A percentile compares a stretch with the other conserved stretches of the same genome.
Evolutionary conservation across 352 stramenopile species (phyloP).

Genomic region (Pythium biforme): DNA sequence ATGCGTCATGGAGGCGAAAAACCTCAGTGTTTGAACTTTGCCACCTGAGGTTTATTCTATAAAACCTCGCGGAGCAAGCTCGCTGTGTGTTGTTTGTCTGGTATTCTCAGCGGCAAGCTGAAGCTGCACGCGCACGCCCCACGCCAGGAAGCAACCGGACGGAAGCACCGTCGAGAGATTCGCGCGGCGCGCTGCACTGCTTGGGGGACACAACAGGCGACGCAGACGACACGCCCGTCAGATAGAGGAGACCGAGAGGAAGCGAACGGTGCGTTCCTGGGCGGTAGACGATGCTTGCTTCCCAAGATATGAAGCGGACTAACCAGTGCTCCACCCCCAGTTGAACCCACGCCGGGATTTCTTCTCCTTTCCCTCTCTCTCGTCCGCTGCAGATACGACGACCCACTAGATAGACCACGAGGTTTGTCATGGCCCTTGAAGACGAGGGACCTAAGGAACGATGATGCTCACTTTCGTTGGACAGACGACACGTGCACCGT

Average conservation of each 20-base stretch:
- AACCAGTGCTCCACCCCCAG: not conserved
- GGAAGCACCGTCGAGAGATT: slow-evolving; percentile 4
- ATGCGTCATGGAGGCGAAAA: slow-evolving; percentile 2
- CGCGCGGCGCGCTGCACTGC: not conserved
- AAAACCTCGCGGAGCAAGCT: not conserved
- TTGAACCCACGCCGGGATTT: slow-evolving; percentile 3
- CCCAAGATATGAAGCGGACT: not conserved
- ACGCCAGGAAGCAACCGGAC: too few species aligned
- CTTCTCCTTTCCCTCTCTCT: too few species aligned
- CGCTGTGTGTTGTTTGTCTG: not conserved
- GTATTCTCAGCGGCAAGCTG: slow-evolving; percentile 28
- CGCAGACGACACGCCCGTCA: not conserved
- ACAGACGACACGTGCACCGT: not conserved
- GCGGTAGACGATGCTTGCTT: not conserved
- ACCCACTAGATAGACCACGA: too few species aligned
- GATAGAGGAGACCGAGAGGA: not conserved
- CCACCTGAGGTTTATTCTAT: slow-evolving; percentile 2
- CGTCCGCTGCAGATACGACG: too few species aligned
- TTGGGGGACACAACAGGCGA: not conserved
- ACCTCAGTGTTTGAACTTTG: slow-evolving; percentile 1
- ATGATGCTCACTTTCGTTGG: not conserved
- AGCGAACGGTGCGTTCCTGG: not conserved
- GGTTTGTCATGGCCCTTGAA: too few species aligned
- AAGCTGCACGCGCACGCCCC: slow-evolving; percentile 22
- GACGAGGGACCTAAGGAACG: too few species aligned